A percentile compares a stretch with the other conserved stretches of the same genome.
These are phyloP conservation scores for Anisodus acutangulus DNA, from an alignment of 257 asterid species.

Conservation along the genomic window DNA sequence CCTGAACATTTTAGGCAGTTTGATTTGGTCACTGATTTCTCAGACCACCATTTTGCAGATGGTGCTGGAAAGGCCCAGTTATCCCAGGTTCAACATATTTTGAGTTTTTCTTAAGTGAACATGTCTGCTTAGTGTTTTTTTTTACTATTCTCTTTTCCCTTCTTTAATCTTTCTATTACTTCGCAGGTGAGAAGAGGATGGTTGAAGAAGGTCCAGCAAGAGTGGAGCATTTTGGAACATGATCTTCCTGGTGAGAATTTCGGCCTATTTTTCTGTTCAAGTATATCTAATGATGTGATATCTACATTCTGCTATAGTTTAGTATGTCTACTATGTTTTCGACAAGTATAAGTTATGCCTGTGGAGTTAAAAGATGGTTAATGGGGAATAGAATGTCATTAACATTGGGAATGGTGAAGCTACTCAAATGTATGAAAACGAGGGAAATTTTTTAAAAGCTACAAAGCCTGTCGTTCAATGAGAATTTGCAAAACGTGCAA, in stretches of 20 bases:
- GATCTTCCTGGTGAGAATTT: conserved; percentile 86
- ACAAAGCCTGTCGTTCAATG: background rate
- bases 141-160: background rate
- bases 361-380: background rate
- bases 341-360: background rate
- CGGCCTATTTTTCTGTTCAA: conserved; percentile 15
- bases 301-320: conserved; percentile 6
- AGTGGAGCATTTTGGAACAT: conserved; percentile 85
- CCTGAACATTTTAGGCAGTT: conserved; percentile 58
- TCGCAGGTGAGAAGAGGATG: conserved; percentile 71
- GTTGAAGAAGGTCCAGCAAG: conserved; percentile 84
- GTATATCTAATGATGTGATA: conserved; percentile 15
- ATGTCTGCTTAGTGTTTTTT: background rate
- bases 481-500: background rate
- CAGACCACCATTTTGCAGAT: conserved; percentile 79
- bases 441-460: background rate
- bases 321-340: background rate
- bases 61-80: conserved; percentile 57
- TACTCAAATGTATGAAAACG: background rate
- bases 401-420: background rate
- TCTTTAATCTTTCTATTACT: conserved; percentile 27
- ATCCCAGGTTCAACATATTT: conserved; percentile 53
- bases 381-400: background rate
- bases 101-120: background rate
- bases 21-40: conserved; percentile 79